phyloP scores from a whole-genome alignment of 1,139 yeast species.

The Tardiomyces blankii region DNA sequence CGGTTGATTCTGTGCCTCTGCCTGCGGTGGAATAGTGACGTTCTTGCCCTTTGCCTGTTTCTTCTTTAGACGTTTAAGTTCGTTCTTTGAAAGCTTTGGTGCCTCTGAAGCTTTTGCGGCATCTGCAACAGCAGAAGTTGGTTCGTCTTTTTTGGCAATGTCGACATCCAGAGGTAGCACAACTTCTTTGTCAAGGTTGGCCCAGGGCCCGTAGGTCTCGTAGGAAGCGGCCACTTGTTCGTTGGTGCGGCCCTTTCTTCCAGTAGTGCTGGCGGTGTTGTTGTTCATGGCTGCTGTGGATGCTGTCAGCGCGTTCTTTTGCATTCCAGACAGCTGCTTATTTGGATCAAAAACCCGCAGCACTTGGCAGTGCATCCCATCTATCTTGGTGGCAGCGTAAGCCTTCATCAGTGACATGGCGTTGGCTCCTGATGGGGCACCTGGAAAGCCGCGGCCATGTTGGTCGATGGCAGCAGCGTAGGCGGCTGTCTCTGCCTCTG shows the following conservation, averaged over 20 bases:
- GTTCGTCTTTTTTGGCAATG: conserved; percentile 2
- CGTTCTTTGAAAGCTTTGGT: conserved; percentile 23
- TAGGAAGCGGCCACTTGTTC: conserved; percentile 9
- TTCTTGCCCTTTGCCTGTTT: conserved; percentile 9
- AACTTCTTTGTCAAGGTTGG: conserved; percentile 25
- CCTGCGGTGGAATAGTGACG: not conserved
- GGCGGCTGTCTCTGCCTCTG: conserved; percentile 26
- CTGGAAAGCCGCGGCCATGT: conserved; percentile 26
- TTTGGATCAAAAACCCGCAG: conserved; percentile 25
- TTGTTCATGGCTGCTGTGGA: too few relatives aligned
- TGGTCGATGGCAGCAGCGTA: conserved; percentile 31
- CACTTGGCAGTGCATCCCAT: conserved; percentile 29
- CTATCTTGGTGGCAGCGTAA: conserved; percentile 24
- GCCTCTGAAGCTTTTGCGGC: not conserved
- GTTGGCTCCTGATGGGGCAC: conserved; percentile 29
- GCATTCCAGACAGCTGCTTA: not conserved
- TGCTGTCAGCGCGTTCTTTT: conserved; percentile 2
- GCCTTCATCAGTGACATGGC: conserved; percentile 32
- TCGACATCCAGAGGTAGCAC: conserved; percentile 19
- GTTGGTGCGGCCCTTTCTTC: conserved; percentile 5
- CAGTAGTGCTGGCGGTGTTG: not conserved
- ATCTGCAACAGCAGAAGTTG: not conserved
- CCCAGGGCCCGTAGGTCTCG: conserved; percentile 27
- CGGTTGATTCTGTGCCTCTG: too few relatives aligned
- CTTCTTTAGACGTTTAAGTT: conserved; percentile 24